phyloP scores from a whole-genome alignment of 192 early-diverging fungal genomes.

The Backusella morwellensis region DNA sequence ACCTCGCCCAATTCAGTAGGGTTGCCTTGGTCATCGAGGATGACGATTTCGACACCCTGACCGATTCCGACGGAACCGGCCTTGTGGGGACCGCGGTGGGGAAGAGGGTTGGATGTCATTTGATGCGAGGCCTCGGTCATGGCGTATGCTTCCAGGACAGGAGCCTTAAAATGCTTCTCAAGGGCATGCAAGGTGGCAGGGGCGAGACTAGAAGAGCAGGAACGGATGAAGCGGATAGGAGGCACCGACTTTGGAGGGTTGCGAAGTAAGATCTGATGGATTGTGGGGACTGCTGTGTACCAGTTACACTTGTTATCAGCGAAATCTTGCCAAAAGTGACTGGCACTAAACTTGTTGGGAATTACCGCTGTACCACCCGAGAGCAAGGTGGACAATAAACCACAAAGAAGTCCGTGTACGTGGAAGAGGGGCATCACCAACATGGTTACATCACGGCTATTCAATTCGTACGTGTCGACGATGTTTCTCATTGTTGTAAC shows the following conservation, averaged over 20 bases:
- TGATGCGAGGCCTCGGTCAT: slow-evolving; percentile 92
- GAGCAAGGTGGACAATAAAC: slow-evolving; percentile 64
- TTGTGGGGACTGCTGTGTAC: slow-evolving; percentile 81
- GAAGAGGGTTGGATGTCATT: slow-evolving; percentile 80
- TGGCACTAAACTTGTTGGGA: slow-evolving; percentile 69
- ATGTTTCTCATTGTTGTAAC: slow-evolving; percentile 75
- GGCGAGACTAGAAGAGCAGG: slow-evolving; percentile 74
- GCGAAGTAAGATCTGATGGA: slow-evolving; percentile 81
- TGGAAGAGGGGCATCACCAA: slow-evolving; percentile 89
- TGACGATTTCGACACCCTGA: slow-evolving; percentile 72
- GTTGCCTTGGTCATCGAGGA: slow-evolving; percentile 62
- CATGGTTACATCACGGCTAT: slow-evolving; percentile 57
- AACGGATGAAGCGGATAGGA: slow-evolving; percentile 74
- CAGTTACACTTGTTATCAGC: slow-evolving; percentile 56
- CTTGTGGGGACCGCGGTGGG: slow-evolving; percentile 53
- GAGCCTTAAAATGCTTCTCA: slow-evolving; percentile 62
- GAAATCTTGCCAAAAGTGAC: slow-evolving; percentile 76
- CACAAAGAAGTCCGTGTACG: slow-evolving; percentile 82
- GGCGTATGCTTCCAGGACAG: slow-evolving; percentile 81
- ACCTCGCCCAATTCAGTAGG: slow-evolving; percentile 68
- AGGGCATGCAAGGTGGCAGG: slow-evolving; percentile 65
- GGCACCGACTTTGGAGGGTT: slow-evolving; percentile 39
- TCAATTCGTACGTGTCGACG: slow-evolving; percentile 62
- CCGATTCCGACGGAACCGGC: slow-evolving; percentile 77
- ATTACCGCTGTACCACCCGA: slow-evolving; percentile 69